phyloP scores from a whole-genome alignment of 768 basidiomycete genomes.

The Lactifluus volemus region DNA sequence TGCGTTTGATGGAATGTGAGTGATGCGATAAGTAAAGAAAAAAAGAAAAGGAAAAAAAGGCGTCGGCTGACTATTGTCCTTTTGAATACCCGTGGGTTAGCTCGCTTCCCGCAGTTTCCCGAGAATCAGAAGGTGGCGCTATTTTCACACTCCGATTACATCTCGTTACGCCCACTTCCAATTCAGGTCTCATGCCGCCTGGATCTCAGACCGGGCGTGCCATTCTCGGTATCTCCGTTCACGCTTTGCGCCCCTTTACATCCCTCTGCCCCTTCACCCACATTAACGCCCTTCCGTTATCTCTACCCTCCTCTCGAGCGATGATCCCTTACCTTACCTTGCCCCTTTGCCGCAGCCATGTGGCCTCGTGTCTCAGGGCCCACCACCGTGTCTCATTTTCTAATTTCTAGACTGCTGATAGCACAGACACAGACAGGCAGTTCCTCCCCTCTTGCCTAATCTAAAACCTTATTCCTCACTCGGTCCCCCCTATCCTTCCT shows the following conservation, averaged over 20 bases:
- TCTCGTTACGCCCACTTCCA: constrained; percentile 3
- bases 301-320: constrained; percentile 1
- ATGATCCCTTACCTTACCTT: neutral
- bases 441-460: neutral
- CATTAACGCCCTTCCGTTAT: constrained; percentile 5
- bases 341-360: neutral
- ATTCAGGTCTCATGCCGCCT: constrained; percentile 6
- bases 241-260: neutral
- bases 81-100: neutral
- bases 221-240: constrained; percentile 13
- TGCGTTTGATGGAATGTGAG: constrained; percentile 21
- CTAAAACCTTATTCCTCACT: constrained; percentile 4
- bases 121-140: constrained; percentile 18
- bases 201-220: neutral
- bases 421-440: neutral
- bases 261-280: neutral
- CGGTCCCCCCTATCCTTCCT: neutral
- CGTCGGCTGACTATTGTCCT: constrained; percentile 12
- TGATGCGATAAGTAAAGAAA: constrained; percentile 4
- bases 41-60: neutral
- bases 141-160: constrained; percentile 12
- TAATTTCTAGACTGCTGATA: neutral
- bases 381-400: neutral
- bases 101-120: neutral
- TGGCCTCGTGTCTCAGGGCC: constrained; percentile 5